Conservation (phyloP, 257 asterid species). For the Gardenia jasminoides region DNA sequence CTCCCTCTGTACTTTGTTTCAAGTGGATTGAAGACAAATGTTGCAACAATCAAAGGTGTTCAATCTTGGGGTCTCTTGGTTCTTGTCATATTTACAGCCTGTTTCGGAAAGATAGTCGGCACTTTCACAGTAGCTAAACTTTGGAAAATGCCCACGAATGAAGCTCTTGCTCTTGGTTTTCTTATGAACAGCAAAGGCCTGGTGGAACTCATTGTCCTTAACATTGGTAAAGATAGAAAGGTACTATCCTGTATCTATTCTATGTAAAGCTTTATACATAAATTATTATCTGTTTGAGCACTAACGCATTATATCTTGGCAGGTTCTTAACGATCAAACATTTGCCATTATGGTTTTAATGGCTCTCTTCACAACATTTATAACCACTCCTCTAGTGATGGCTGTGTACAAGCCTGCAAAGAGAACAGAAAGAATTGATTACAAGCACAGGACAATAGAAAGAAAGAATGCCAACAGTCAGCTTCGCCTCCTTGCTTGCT, state of each 20-base stretch:
- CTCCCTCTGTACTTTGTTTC: conserved; percentile 82
- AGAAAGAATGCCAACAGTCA: conserved; percentile 35
- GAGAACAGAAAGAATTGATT: conserved; percentile 17
- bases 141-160: conserved; percentile 52
- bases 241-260: conserved; percentile 24
- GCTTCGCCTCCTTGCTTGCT: conserved; percentile 48
- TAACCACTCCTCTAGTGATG: conserved; percentile 53
- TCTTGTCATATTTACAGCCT: conserved; percentile 63
- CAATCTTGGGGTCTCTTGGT: conserved; percentile 84
- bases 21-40: conserved; percentile 75
- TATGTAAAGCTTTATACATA: neutral
- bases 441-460: conserved; percentile 46
- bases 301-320: conserved; percentile 3
- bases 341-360: conserved; percentile 62
- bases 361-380: conserved; percentile 64
- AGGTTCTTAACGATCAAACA: conserved; percentile 62
- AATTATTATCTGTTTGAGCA: neutral
- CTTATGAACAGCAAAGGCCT: conserved; percentile 79
- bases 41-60: conserved; percentile 67
- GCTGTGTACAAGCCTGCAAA: conserved; percentile 55
- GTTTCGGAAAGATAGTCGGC: conserved; percentile 74
- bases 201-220: conserved; percentile 87
- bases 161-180: conserved; percentile 72
- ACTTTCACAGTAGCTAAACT: conserved; percentile 50
- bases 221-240: conserved; percentile 78